Base-by-base conservation (phyloP, 345 rosid species). In the Lepidium didymum region DNA sequence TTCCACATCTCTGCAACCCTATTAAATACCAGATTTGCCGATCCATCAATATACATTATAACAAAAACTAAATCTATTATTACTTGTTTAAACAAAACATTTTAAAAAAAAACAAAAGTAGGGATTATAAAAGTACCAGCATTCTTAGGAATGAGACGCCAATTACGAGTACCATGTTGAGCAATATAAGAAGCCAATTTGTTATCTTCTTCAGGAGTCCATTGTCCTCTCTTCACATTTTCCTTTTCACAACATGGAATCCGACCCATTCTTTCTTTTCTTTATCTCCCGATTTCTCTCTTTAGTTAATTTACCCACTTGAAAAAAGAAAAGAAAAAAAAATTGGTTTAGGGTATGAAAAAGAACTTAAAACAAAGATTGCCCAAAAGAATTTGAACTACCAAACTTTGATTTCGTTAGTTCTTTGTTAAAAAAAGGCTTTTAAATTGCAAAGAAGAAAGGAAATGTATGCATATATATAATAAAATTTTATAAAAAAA, bases 191-290 rank as follows among this genome's bases (percentile, higher is more conserved):
- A 89, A 57, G 96, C 84, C 59, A 94, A 83, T 74, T 94, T 91
- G 81, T 91, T 94, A 79, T 94, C 96, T 81, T 91, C 99, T 69
- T 91, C 97, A 40, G 96, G 97, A 31, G 97, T 91, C 99, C 99
- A 91, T 56, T 91, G 99, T 7, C 99, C 99, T 68, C 96, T 82
- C 68, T 94, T 89, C 74, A 94, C 97, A 59, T 75, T 89, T 56
- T 89, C 96, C 80, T 86, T 91, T 85, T 91, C 97, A 61, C 97
- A 94, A 43, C 99, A 89, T 37, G 99, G 96, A 47, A 94, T 86
- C 63, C 98, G 78, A 11, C 93, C 98, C 98, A 90, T 92, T 56
- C 72, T 68, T 19, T 43, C 41, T 44, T 27, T 41, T 34, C 44
- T 47, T 56, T 37, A 34, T 31, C 29, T 33, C 69, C 60, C 4